phyloP scores from a whole-genome alignment of 805 yeast genomes.

The Zygoascus bituminiphila region DNA sequence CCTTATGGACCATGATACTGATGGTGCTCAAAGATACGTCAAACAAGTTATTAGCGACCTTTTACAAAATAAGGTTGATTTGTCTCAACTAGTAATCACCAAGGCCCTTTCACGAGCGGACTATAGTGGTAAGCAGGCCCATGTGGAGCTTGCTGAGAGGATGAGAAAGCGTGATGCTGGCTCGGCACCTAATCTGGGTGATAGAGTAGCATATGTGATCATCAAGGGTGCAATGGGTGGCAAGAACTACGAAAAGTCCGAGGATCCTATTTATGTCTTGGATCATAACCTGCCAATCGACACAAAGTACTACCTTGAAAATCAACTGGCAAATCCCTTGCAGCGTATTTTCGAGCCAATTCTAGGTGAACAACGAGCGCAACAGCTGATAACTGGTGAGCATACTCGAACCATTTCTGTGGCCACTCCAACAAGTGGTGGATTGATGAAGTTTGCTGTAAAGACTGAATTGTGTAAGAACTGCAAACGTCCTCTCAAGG shows the following conservation, averaged over 20 bases:
- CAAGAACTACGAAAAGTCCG: constrained; percentile 90
- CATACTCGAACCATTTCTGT: constrained; percentile 69
- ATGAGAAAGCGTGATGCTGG: constrained; percentile 97
- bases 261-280: constrained; percentile 88
- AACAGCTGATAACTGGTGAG: constrained; percentile 68
- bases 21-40: constrained; percentile 76
- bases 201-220: constrained; percentile 95
- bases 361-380: constrained; percentile 76
- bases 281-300: constrained; percentile 92
- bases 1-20: constrained; percentile 78
- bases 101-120: constrained; percentile 85
- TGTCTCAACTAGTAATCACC: constrained; percentile 88
- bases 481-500: constrained; percentile 71
- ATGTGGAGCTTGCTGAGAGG: constrained; percentile 89
- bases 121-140: constrained; percentile 95
- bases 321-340: constrained; percentile 87
- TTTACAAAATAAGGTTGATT: constrained; percentile 82
- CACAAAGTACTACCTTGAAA: constrained; percentile 86
- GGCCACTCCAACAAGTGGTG: constrained; percentile 73
- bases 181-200: constrained; percentile 94
- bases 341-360: constrained; percentile 93
- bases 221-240: constrained; percentile 69
- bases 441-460: constrained; percentile 84
- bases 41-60: constrained; percentile 83
- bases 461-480: constrained; percentile 83